Percentiles rank a stretch among this genome's conserved stretches.
These are phyloP conservation scores for Penicillium subrubescens DNA, from an alignment of 495 filamentous ascomycete species.

Conservation along the genomic window DNA sequence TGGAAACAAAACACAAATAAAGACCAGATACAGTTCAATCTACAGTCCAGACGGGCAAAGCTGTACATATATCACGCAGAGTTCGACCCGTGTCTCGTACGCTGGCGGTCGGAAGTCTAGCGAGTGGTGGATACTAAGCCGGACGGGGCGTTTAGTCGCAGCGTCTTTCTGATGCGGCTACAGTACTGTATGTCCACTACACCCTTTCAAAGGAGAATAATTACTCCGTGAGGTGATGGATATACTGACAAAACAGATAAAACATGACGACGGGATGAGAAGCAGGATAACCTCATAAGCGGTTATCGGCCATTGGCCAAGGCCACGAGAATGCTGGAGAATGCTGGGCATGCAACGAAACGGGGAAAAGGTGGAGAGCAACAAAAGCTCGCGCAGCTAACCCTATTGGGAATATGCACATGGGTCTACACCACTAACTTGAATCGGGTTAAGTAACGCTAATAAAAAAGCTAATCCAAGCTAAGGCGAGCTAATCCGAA, in stretches of 20 bases:
- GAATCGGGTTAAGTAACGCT: background rate
- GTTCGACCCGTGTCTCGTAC: background rate
- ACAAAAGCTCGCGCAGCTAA: conserved; percentile 2
- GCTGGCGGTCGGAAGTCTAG: background rate
- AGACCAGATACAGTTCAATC: background rate
- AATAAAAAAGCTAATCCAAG: background rate
- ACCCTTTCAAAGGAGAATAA: background rate
- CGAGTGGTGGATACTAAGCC: background rate
- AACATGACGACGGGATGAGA: background rate
- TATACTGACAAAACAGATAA: background rate
- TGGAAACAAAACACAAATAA: background rate
- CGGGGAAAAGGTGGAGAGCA: background rate
- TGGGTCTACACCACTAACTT: background rate
- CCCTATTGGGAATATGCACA: conserved; percentile 10
- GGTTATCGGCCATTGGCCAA: background rate
- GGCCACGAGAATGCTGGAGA: background rate
- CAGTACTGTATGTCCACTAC: background rate
- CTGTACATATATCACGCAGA: background rate
- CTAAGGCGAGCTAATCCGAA: background rate
- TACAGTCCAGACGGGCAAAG: background rate
- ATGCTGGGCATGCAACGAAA: background rate
- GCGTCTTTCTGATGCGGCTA: background rate
- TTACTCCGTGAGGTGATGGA: background rate
- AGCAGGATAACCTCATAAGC: conserved; percentile 11
- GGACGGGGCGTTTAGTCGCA: background rate